Conservation (phyloP, 371 early-diverging fungal species). For the Mucor mucedo region DNA sequence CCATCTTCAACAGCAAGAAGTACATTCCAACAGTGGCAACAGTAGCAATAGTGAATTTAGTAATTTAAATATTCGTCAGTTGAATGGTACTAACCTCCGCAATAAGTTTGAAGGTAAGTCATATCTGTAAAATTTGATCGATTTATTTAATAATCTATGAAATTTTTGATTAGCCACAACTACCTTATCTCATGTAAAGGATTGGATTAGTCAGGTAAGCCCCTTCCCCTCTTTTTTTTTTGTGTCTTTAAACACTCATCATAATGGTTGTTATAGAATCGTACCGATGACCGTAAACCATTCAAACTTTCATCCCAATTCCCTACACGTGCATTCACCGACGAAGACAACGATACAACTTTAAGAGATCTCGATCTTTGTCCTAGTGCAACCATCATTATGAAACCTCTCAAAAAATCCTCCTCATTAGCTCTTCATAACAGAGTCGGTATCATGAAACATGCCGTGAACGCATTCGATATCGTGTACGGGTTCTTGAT, state of each 20-base stretch:
- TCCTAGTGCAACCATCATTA: conserved; percentile 63
- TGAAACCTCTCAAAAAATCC: conserved; percentile 46
- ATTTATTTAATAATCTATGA: background rate
- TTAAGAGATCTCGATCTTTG: conserved; percentile 53
- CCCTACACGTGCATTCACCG: conserved; percentile 49
- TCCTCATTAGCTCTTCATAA: conserved; percentile 6
- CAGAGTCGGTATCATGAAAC: conserved; percentile 28
- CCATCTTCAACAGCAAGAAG: background rate
- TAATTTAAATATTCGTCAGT: conserved; percentile 48
- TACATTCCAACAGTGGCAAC: background rate
- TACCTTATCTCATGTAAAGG: conserved; percentile 34
- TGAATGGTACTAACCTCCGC: conserved; percentile 49
- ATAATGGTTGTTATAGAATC: background rate
- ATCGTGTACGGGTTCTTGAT: conserved; percentile 34
- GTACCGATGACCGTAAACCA: conserved; percentile 40
- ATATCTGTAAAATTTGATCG: background rate
- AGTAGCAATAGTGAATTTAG: conserved; percentile 8
- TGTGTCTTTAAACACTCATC: background rate
- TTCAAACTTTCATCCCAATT: conserved; percentile 52
- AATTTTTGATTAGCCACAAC: conserved; percentile 28
- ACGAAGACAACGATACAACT: conserved; percentile 45
- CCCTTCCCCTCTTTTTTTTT: background rate
- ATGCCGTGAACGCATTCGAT: conserved; percentile 25
- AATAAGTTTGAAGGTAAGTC: conserved; percentile 42
- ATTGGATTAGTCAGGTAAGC: conserved; percentile 49